A percentile compares a stretch with the other conserved stretches of the same genome.
Evolutionary conservation across 2,329 filamentous ascomycete species (phyloP).

Genomic region (Pseudogymnoascus verrucosus): DNA sequence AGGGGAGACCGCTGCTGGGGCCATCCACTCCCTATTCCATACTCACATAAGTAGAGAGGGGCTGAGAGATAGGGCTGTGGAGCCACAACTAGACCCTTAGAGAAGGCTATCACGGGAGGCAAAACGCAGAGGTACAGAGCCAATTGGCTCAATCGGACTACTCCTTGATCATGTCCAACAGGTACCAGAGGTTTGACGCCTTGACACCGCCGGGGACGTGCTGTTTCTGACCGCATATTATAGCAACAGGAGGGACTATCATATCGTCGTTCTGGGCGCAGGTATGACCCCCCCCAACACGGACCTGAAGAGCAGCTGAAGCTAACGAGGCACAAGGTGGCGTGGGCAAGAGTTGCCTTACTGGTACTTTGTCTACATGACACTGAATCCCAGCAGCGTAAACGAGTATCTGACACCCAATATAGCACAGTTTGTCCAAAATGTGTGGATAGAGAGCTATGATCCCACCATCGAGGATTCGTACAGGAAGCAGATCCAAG

Average conservation of each 20-base stretch:
- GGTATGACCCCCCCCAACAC: slow-evolving; percentile 32
- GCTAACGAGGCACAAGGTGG: slow-evolving; percentile 42
- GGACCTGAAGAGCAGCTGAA: background rate
- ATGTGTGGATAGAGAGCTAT: slow-evolving; percentile 66
- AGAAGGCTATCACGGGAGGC: slow-evolving; percentile 1
- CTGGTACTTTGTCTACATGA: slow-evolving; percentile 41
- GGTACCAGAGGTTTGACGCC: slow-evolving; percentile 9
- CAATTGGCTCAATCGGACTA: background rate
- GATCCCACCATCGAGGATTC: slow-evolving; percentile 56
- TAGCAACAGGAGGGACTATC: slow-evolving; percentile 48
- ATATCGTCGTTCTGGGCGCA: slow-evolving; percentile 58
- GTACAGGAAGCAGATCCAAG: slow-evolving; percentile 53
- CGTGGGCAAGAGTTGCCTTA: slow-evolving; percentile 68
- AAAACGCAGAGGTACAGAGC: background rate
- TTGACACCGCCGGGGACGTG: background rate
- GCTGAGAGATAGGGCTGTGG: slow-evolving; percentile 3
- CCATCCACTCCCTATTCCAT: slow-evolving; percentile 5
- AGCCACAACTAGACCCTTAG: slow-evolving; percentile 5
- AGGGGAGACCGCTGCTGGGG: background rate
- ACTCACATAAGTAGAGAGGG: slow-evolving; percentile 7
- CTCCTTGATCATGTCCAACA: slow-evolving; percentile 9
- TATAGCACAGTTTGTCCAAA: slow-evolving; percentile 65
- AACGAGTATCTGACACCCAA: slow-evolving; percentile 17
- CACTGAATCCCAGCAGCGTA: slow-evolving; percentile 13
- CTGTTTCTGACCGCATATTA: slow-evolving; percentile 9